These are phyloP conservation scores for Aspergillus sp. DNA, from an alignment of 2,329 filamentous ascomycete genomes.

Conservation along the genomic window DNA sequence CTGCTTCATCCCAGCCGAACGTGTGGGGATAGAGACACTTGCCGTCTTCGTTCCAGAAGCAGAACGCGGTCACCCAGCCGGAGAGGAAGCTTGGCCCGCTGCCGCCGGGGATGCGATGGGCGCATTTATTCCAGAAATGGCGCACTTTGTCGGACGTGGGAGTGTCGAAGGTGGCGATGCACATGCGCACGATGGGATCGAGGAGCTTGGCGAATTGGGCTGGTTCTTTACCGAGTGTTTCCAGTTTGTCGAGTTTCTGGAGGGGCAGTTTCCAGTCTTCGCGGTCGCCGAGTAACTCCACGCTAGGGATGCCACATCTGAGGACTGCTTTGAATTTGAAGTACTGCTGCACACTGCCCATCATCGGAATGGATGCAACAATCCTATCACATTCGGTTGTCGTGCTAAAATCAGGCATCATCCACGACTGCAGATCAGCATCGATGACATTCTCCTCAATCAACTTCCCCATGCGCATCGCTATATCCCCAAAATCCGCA, in stretches of 20 bases:
- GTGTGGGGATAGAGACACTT: conserved; percentile 7
- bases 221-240: conserved; percentile 42
- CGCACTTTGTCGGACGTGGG: neutral
- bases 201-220: conserved; percentile 35
- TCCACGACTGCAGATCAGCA: conserved; percentile 39
- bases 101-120: conserved; percentile 19
- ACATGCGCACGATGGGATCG: conserved; percentile 40
- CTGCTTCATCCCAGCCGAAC: no score
- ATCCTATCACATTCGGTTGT: conserved; percentile 42
- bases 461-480: conserved; percentile 30
- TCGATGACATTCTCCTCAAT: conserved; percentile 42
- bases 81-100: conserved; percentile 32
- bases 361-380: conserved; percentile 45
- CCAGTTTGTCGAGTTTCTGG: conserved; percentile 39
- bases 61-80: conserved; percentile 48
- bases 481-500: conserved; percentile 20
- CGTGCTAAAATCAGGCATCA: conserved; percentile 50
- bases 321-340: conserved; percentile 33
- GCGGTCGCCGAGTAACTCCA: conserved; percentile 46
- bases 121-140: conserved; percentile 5
- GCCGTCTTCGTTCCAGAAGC: conserved; percentile 40
- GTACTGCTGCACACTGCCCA: conserved; percentile 49
- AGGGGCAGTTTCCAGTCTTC: conserved; percentile 43
- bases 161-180: conserved; percentile 27
- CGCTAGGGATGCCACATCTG: conserved; percentile 47